Percentiles rank a stretch among this genome's conserved stretches.
These are phyloP conservation scores for Xylariaceae sp. DNA, from an alignment of 2,329 filamentous ascomycete genomes.

Conservation along the genomic window DNA sequence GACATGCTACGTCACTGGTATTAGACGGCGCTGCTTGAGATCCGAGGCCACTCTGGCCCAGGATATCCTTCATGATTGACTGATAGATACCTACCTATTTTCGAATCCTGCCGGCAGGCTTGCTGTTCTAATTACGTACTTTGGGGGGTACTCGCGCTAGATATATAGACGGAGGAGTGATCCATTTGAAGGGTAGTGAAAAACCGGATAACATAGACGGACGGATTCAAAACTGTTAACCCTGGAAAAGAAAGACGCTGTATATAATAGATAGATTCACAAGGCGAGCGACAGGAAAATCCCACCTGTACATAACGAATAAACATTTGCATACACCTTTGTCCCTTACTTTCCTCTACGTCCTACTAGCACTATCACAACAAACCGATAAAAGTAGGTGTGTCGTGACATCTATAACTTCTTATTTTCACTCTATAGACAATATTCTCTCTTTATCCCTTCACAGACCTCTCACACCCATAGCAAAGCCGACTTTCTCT, in stretches of 20 bases:
- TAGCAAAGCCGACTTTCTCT: constrained; percentile 53
- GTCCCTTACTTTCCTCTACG: too few species aligned
- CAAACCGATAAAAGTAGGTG: neutral
- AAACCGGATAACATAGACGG: neutral
- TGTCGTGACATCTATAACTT: neutral
- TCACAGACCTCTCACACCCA: constrained; percentile 64
- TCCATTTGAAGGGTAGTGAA: neutral
- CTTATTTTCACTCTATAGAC: neutral
- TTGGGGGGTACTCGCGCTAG: neutral
- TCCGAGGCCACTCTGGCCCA: neutral
- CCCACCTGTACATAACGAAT: neutral
- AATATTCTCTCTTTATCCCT: constrained; percentile 36
- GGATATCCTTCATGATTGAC: neutral
- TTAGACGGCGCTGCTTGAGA: neutral
- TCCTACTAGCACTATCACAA: neutral
- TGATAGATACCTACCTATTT: neutral
- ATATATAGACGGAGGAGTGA: constrained; percentile 1
- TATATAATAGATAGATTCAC: neutral
- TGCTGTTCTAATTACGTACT: neutral
- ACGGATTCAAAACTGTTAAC: neutral
- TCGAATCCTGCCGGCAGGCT: constrained; percentile 3
- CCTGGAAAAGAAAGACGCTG: neutral
- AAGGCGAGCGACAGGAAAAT: neutral
- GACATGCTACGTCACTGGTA: neutral
- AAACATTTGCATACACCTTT: neutral